These are phyloP conservation scores for Diatrype stigma DNA, from an alignment of 2,329 filamentous ascomycete species.

Conservation along the genomic window DNA sequence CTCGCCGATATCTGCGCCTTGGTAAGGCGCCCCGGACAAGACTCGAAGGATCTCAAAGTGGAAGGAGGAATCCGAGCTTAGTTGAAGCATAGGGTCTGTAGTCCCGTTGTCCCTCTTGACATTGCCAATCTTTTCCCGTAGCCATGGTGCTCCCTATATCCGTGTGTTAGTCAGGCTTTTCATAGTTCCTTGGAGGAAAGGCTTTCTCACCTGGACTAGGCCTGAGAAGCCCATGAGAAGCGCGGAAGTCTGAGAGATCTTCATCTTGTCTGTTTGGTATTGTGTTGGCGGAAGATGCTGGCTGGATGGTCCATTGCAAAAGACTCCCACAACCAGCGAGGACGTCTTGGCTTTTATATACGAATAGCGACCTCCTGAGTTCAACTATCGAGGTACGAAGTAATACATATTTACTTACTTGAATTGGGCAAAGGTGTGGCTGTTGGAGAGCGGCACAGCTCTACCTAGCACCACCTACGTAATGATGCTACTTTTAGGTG, in stretches of 20 bases:
- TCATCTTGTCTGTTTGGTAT: constrained; percentile 2
- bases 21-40: constrained; percentile 15
- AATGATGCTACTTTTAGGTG: neutral
- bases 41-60: constrained; percentile 22
- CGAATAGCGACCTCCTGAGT: no score
- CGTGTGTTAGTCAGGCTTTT: constrained; percentile 1
- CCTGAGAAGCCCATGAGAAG: constrained; percentile 5
- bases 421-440: neutral
- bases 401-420: no score
- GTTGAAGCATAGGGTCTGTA: constrained; percentile 13
- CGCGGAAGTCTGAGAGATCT: neutral
- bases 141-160: constrained; percentile 1
- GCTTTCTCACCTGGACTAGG: constrained; percentile 7
- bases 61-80: constrained; percentile 20
- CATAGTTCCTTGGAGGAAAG: neutral
- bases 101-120: constrained; percentile 8
- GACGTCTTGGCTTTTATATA: no score
- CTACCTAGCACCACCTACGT: no score
- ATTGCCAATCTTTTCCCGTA: neutral
- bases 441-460: neutral
- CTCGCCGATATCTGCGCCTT: constrained; percentile 24
- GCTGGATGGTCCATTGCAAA: no score
- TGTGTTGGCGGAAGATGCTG: no score
- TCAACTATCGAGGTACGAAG: no score
- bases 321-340: no score